A percentile compares a stretch with the other conserved stretches of the same genome.
Evolutionary conservation across 1,139 yeast genomes (phyloP).

Genomic region (Kodamaea sp.): DNA sequence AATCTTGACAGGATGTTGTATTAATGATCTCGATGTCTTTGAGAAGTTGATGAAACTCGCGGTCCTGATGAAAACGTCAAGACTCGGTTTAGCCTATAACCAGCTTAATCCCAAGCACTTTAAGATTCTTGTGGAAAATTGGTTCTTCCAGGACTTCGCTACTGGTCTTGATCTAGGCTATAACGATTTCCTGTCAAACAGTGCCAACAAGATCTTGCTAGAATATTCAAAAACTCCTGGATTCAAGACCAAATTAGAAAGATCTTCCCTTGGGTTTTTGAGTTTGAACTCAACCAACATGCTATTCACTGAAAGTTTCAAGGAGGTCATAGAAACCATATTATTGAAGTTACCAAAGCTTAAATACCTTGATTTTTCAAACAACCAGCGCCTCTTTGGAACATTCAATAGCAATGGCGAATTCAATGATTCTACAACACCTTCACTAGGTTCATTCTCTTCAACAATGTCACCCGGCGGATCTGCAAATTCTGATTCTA

Average conservation of each 20-base stretch:
- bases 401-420: constrained; percentile 6
- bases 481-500: neutral
- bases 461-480: neutral
- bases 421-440: neutral
- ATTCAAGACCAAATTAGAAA: constrained; percentile 21
- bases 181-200: constrained; percentile 55
- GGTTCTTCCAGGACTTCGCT: constrained; percentile 38
- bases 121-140: constrained; percentile 44
- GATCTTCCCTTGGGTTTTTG: constrained; percentile 38
- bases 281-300: constrained; percentile 57
- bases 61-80: constrained; percentile 49
- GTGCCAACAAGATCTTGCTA: constrained; percentile 28
- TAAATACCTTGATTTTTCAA: constrained; percentile 66
- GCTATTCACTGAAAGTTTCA: constrained; percentile 32
- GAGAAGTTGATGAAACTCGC: constrained; percentile 58
- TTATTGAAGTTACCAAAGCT: constrained; percentile 50
- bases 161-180: constrained; percentile 71
- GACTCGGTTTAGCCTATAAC: constrained; percentile 72
- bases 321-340: constrained; percentile 32
- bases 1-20: constrained; percentile 71
- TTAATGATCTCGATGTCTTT: constrained; percentile 54
- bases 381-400: constrained; percentile 60
- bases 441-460: constrained; percentile 1
- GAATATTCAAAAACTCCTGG: constrained; percentile 22
- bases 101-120: constrained; percentile 54